Base-by-base conservation (phyloP, 164 flowering plant genomes). In the Malania oleifera region DNA sequence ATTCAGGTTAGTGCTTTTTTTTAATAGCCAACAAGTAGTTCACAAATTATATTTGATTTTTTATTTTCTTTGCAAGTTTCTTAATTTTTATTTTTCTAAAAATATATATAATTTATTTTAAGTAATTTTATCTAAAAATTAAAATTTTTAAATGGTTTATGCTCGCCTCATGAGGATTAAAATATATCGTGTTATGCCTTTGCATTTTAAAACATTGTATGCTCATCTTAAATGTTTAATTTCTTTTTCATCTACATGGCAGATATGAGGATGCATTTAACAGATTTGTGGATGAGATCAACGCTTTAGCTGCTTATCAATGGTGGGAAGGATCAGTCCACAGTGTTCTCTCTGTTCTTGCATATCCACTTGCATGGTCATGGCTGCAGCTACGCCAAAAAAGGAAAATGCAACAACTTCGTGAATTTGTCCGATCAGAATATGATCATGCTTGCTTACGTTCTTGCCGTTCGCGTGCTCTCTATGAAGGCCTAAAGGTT, bases 401-500 rank as follows among this genome's bases (percentile, higher is more conserved):
- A 70, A 80, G 62, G 57, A 93, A 89, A 63, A 63, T 93, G 22
- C 96, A 89, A 60, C 77, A 71, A 28, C 70, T 93, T 29, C 96
- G 96, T 64, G 98, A 93, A 67, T 93, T 76, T 82, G 98, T 93
- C 52, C 85, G 95, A 48, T 93, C 98, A 54, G 98, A 86, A 65
- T 93, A 93, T 80, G 95, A 93, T 67, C 98, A 93, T 78, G 74
- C 98, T 52, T 93, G 98, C 73, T 70, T 93, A 59, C 90, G 98
- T 40, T 93, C 98, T 58, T 93, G 98, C 62, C 90, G 98, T 53
- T 93, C 95, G 15, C 91, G 98, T 65, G 98, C 98, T 62, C 91
- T 93, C 13, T 93, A 93, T 75, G 97, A 93, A 77, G 98, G 98
- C 53, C 80, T 93, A 28, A 93, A 93, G 98, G 98, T 93, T 61